phyloP scores from a whole-genome alignment of 202 grass and related monocot genomes.

The Carex arenaria region DNA sequence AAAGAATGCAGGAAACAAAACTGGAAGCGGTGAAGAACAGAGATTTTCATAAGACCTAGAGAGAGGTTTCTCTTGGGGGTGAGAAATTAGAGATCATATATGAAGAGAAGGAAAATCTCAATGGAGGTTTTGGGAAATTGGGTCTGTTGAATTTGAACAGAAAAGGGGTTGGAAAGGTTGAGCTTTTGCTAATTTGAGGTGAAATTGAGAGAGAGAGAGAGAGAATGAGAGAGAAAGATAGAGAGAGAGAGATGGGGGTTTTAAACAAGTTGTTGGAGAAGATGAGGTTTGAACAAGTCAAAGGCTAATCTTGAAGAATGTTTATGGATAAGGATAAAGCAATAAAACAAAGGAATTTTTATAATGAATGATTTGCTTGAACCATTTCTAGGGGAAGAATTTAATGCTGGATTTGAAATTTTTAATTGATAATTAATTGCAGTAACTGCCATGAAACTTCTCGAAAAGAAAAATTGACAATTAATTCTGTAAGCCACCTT shows the following conservation, averaged over 20 bases:
- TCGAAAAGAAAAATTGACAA: too few relatives aligned
- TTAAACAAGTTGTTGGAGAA: neutral
- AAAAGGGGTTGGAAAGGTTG: neutral
- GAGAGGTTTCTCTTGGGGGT: neutral
- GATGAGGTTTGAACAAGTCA: neutral
- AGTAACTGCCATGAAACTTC: too few relatives aligned
- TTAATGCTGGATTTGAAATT: too few relatives aligned
- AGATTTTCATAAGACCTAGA: constrained; percentile 32
- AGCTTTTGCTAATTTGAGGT: neutral
- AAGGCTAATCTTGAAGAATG: too few relatives aligned
- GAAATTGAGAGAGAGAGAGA: neutral
- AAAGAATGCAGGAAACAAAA: constrained; percentile 44
- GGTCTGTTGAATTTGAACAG: neutral
- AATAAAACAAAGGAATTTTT: too few relatives aligned
- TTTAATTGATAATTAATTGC: too few relatives aligned
- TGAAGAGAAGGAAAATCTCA: neutral
- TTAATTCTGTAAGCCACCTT: too few relatives aligned
- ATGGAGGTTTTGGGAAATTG: neutral
- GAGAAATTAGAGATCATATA: neutral
- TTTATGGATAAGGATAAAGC: too few relatives aligned
- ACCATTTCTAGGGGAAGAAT: too few relatives aligned
- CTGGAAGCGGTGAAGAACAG: constrained; percentile 20
- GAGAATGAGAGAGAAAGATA: too few relatives aligned
- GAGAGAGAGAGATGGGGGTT: neutral
- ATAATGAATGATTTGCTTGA: too few relatives aligned